Conservation (phyloP, 805 yeast genomes). For the Saccharomycopsis sp. region DNA sequence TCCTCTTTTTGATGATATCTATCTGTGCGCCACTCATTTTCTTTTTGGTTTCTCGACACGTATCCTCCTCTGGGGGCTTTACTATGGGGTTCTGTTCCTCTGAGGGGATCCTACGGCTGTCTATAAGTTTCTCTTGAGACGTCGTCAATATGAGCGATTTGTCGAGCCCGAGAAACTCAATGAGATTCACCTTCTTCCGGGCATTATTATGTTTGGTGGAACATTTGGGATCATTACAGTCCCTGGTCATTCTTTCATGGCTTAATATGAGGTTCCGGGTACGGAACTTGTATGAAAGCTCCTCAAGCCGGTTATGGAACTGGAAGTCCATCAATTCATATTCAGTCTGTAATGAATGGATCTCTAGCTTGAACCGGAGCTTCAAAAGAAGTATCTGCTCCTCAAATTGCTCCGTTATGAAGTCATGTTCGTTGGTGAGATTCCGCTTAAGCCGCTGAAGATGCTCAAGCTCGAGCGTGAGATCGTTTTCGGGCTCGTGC, state of each 20-base stretch:
- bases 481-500: not conserved
- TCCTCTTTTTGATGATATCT: not conserved
- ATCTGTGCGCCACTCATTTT: not conserved
- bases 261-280: not conserved
- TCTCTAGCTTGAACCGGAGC: constrained; percentile 13
- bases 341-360: constrained; percentile 15
- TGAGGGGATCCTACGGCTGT: not conserved
- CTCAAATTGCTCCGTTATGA: constrained; percentile 12
- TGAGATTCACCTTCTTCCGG: not conserved
- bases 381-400: constrained; percentile 12
- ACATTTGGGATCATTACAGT: not conserved
- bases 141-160: not conserved
- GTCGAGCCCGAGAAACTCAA: not conserved
- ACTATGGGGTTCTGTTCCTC: too few relatives aligned
- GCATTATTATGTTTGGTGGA: not conserved
- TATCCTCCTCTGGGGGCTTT: too few relatives aligned
- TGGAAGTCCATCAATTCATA: constrained; percentile 10
- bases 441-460: constrained; percentile 9
- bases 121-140: not conserved
- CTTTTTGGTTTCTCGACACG: not conserved
- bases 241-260: not conserved
- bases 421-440: constrained; percentile 6
- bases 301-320: constrained; percentile 8
- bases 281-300: constrained; percentile 5
- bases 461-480: constrained; percentile 9